Evolutionary conservation across 2,329 filamentous ascomycete species (phyloP).

Genomic region (Penicillium frequentans): DNA sequence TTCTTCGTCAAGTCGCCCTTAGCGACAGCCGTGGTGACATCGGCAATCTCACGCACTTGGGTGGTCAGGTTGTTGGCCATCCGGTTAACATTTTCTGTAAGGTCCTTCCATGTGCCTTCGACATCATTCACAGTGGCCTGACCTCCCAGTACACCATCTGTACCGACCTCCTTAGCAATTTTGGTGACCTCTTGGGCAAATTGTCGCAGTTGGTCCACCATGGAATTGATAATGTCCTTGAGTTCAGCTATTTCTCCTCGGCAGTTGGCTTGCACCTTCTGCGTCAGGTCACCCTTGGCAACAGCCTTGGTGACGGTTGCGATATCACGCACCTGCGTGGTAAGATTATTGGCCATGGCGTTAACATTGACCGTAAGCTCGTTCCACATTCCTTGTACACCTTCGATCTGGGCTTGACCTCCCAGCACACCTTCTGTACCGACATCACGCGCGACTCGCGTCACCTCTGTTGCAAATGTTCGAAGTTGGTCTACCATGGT

Average conservation of each 20-base stretch:
- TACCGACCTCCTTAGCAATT: conserved; percentile 93
- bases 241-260: conserved; percentile 90
- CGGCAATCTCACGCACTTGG: conserved; percentile 95
- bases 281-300: conserved; percentile 83
- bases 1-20: conserved; percentile 93
- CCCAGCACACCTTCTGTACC: conserved; percentile 81
- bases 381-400: conserved; percentile 86
- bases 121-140: conserved; percentile 96
- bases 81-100: conserved; percentile 94
- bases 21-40: conserved; percentile 93
- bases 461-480: conserved; percentile 82
- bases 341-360: conserved; percentile 84
- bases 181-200: conserved; percentile 97
- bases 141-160: conserved; percentile 88
- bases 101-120: conserved; percentile 93
- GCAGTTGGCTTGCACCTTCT: conserved; percentile 92
- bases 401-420: conserved; percentile 79
- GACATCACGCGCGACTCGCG: conserved; percentile 78
- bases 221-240: conserved; percentile 98
- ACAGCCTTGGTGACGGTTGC: conserved; percentile 73
- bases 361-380: conserved; percentile 84
- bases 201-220: conserved; percentile 96
- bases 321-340: conserved; percentile 90
- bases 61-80: conserved; percentile 99
- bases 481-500: conserved; percentile 86